Conservation (phyloP, 352 stramenopile species). For the Globisporangium nunn region DNA sequence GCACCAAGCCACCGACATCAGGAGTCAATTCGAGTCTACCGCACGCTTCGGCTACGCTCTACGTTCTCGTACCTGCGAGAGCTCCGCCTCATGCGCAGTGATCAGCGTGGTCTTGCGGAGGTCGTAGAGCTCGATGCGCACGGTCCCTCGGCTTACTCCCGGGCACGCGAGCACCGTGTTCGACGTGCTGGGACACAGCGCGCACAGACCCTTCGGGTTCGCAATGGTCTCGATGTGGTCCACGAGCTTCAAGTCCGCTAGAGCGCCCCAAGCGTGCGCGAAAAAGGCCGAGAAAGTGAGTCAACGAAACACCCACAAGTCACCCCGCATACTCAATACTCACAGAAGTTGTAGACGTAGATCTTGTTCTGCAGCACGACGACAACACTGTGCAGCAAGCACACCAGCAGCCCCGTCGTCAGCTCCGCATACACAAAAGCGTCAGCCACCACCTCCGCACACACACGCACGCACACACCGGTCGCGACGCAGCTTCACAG, state of each 20-base stretch:
- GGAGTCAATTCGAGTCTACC: not conserved
- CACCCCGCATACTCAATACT: slow-evolving; percentile 21
- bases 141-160: slow-evolving; percentile 79
- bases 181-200: slow-evolving; percentile 88
- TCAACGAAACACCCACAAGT: not conserved
- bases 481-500: slow-evolving; percentile 94
- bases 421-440: not conserved
- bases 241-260: slow-evolving; percentile 93
- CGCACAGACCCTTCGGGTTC: slow-evolving; percentile 94
- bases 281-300: not conserved
- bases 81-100: slow-evolving; percentile 93
- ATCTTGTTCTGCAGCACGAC: slow-evolving; percentile 96
- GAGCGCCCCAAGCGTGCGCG: not conserved
- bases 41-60: not conserved
- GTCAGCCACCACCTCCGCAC: too few species aligned
- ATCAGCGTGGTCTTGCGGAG: slow-evolving; percentile 93
- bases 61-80: slow-evolving; percentile 59
- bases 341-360: slow-evolving; percentile 97
- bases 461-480: slow-evolving; percentile 25
- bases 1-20: not conserved
- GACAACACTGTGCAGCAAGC: slow-evolving; percentile 72
- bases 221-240: slow-evolving; percentile 98
- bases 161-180: slow-evolving; percentile 96
- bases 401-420: not conserved
- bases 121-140: slow-evolving; percentile 98